Percentiles rank a stretch among this genome's conserved stretches.
Conservation (phyloP, 2,329 filamentous ascomycete genomes). For the Colletotrichum cuscutae region DNA sequence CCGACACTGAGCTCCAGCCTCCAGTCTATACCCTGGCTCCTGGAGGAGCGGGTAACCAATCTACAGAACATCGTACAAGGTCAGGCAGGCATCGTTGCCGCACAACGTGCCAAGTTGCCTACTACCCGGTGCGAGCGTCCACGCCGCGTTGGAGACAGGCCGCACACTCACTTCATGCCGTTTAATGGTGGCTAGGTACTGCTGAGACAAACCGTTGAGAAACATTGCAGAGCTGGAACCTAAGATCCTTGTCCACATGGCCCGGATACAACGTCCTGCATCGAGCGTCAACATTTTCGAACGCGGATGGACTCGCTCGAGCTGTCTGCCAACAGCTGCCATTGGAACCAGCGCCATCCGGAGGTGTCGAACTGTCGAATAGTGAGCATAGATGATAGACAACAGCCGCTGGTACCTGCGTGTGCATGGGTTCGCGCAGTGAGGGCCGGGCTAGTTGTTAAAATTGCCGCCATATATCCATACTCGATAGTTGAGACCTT, state of each 20-base stretch:
- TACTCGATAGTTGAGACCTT: neutral
- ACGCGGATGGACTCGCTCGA: neutral
- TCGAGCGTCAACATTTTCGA: neutral
- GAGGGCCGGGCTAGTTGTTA: neutral
- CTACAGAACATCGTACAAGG: neutral
- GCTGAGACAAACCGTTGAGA: neutral
- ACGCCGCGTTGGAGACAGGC: neutral
- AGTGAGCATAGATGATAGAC: neutral
- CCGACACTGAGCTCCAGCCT: neutral
- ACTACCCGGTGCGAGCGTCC: neutral
- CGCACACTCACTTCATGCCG: neutral
- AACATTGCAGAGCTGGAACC: neutral
- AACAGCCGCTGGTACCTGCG: conserved; percentile 15
- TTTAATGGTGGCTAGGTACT: neutral
- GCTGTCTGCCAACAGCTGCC: conserved; percentile 7
- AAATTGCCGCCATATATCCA: neutral
- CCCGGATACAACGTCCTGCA: conserved; percentile 2
- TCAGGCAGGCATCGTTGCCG: neutral
- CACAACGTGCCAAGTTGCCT: neutral
- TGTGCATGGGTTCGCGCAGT: neutral
- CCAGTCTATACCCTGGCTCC: neutral
- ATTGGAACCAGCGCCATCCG: neutral
- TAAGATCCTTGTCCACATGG: neutral
- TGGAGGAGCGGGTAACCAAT: neutral
- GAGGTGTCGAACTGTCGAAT: neutral